These are phyloP conservation scores for Penicillium aurantiogriseum DNA, from an alignment of 2,329 filamentous ascomycete species.

Conservation along the genomic window DNA sequence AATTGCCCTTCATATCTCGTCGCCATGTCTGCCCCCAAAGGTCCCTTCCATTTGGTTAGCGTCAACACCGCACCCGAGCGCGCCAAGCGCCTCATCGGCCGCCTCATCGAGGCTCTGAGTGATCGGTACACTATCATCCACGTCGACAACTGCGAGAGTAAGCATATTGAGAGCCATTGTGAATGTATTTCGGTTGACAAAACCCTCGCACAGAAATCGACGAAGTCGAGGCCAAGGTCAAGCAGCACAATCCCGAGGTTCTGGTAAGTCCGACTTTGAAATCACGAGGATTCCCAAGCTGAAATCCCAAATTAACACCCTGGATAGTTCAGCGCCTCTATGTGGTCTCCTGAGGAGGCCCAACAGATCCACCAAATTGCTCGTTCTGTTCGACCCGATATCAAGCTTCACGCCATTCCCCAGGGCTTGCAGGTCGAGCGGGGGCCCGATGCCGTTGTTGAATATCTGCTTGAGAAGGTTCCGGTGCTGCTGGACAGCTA, in stretches of 20 bases:
- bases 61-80: constrained; percentile 68
- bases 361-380: constrained; percentile 40
- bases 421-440: constrained; percentile 44
- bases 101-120: constrained; percentile 60
- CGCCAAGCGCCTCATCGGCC: constrained; percentile 61
- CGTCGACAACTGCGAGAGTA: constrained; percentile 62
- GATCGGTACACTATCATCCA: constrained; percentile 64
- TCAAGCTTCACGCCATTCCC: constrained; percentile 46
- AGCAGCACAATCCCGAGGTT: constrained; percentile 53
- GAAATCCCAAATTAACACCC: constrained; percentile 4
- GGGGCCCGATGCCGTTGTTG: constrained; percentile 44
- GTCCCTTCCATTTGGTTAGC: constrained; percentile 63
- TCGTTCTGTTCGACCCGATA: constrained; percentile 36
- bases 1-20: constrained; percentile 1
- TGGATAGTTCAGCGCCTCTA: constrained; percentile 60
- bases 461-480: constrained; percentile 44
- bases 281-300: constrained; percentile 8
- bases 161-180: constrained; percentile 18
- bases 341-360: constrained; percentile 52
- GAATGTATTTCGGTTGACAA: background rate
- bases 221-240: constrained; percentile 56
- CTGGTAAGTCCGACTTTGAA: constrained; percentile 44
- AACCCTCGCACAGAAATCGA: constrained; percentile 44
- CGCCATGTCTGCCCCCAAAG: constrained; percentile 44
- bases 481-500: constrained; percentile 38